These are phyloP conservation scores for Metschnikowia matae DNA, from an alignment of 805 yeast genomes.

Conservation along the genomic window DNA sequence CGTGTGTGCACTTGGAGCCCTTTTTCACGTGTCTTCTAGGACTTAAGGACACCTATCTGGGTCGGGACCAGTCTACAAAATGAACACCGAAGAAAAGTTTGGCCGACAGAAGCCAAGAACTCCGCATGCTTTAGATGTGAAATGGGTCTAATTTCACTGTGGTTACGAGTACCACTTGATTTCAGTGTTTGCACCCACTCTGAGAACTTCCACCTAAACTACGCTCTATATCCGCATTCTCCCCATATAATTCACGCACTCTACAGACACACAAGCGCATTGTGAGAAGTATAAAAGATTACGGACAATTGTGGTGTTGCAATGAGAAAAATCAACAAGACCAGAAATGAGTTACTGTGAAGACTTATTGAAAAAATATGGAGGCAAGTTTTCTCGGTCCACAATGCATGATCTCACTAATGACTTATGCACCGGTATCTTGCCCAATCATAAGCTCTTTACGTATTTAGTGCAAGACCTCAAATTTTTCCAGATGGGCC, in stretches of 20 bases:
- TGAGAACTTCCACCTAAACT: background rate
- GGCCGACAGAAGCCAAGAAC: background rate
- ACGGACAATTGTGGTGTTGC: background rate
- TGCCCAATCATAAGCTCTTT: slow-evolving; percentile 39
- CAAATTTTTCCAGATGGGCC: slow-evolving; percentile 41
- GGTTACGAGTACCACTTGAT: background rate
- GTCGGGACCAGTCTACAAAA: background rate
- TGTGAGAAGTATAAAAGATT: slow-evolving; percentile 1
- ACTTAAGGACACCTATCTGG: background rate
- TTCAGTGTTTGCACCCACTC: background rate
- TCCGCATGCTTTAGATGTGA: background rate
- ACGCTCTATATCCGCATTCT: background rate
- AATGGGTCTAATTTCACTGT: background rate
- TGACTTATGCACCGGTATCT: slow-evolving; percentile 44
- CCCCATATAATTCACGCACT: slow-evolving; percentile 4
- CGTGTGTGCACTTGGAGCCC: background rate
- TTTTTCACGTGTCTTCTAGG: background rate
- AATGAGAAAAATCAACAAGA: background rate
- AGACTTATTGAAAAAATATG: slow-evolving; percentile 21
- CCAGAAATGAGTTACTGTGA: slow-evolving; percentile 18
- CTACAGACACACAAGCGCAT: slow-evolving; percentile 11
- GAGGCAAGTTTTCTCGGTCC: slow-evolving; percentile 23
- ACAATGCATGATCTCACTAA: slow-evolving; percentile 39
- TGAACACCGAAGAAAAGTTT: background rate
- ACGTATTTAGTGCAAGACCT: slow-evolving; percentile 48